Conservation (phyloP, 139 green algal species). For the Edaphochlamys debaryana region DNA sequence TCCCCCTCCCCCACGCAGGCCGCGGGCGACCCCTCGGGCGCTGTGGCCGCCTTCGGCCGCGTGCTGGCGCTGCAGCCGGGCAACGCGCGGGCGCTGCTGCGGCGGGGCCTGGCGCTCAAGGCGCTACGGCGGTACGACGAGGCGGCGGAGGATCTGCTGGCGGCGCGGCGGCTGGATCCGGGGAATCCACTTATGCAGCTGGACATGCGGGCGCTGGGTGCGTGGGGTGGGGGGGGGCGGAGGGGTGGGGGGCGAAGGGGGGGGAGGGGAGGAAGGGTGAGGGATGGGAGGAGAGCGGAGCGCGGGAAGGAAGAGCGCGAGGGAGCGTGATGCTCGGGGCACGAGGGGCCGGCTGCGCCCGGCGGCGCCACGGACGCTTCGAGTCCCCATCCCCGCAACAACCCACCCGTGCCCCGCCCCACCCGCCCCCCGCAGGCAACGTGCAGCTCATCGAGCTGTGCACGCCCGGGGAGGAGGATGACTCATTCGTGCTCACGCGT, state of each 20-base stretch:
- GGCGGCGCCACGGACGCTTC: too few species aligned
- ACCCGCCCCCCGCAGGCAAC: not conserved
- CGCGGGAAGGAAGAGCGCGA: too few species aligned
- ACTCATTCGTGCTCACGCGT: constrained; percentile 1
- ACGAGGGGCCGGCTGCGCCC: too few species aligned
- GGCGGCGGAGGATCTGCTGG: constrained; percentile 52
- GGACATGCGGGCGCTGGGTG: constrained; percentile 49
- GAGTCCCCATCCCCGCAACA: too few species aligned
- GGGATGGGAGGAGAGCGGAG: too few species aligned
- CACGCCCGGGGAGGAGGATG: constrained; percentile 22
- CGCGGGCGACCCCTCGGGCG: constrained; percentile 5
- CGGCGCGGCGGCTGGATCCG: constrained; percentile 38
- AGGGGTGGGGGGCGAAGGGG: not conserved
- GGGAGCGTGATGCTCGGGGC: too few species aligned
- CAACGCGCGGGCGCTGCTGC: constrained; percentile 56
- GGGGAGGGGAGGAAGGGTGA: too few species aligned
- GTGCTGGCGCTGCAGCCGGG: constrained; percentile 56
- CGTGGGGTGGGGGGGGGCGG: not conserved
- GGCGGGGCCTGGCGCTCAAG: constrained; percentile 43
- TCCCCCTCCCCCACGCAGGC: not conserved
- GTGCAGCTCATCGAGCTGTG: constrained; percentile 28
- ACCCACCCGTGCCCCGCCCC: too few species aligned
- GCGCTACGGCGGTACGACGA: constrained; percentile 14
- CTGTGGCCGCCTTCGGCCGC: constrained; percentile 31
- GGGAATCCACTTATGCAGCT: constrained; percentile 34